These are phyloP conservation scores for Alternaria viburni DNA, from an alignment of 2,329 filamentous ascomycete genomes.

Conservation along the genomic window DNA sequence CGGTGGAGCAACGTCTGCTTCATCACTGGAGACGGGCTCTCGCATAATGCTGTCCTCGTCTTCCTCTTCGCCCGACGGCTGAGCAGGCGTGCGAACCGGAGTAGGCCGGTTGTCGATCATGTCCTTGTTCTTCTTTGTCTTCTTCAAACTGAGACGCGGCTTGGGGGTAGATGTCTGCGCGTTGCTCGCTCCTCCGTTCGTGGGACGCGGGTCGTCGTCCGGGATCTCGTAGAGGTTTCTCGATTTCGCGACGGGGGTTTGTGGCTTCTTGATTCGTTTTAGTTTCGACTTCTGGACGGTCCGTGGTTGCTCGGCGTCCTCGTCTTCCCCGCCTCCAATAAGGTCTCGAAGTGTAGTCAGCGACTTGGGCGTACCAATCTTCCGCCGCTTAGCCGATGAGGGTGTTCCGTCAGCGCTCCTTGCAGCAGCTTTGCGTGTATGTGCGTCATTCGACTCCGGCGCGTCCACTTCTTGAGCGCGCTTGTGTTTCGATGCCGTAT, in stretches of 20 bases:
- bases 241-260: background rate
- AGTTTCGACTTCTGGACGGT: background rate
- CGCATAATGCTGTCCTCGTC: background rate
- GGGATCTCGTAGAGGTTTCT: constrained; percentile 5
- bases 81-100: constrained; percentile 1
- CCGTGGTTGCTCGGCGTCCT: background rate
- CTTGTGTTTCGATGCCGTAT: background rate
- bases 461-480: background rate
- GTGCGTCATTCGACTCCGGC: background rate
- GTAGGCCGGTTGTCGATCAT: background rate
- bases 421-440: background rate
- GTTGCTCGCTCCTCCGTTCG: background rate
- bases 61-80: background rate
- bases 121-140: background rate
- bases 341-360: constrained; percentile 6
- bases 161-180: background rate
- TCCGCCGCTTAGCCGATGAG: constrained; percentile 1
- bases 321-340: background rate
- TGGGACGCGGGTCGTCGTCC: background rate
- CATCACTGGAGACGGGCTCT: background rate
- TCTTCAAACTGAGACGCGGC: background rate
- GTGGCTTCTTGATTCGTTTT: constrained; percentile 10
- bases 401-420: background rate
- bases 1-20: background rate
- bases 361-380: constrained; percentile 1